Evolutionary conservation across 2,329 filamentous ascomycete species (phyloP).

Genomic region (Diaporthe citri): DNA sequence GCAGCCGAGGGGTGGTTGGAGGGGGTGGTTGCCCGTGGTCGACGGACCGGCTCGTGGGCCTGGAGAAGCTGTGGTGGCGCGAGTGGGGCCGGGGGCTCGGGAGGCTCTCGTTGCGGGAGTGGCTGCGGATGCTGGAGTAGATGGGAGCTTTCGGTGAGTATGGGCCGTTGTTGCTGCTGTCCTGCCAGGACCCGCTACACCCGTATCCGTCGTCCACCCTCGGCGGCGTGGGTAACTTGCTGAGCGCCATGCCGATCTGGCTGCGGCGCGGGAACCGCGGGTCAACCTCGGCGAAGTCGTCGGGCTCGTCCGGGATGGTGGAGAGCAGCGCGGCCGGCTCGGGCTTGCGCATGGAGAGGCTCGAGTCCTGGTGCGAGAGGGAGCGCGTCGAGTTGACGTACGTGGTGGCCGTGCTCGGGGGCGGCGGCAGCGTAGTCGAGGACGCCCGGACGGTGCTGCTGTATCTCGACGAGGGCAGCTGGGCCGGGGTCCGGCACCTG

Average conservation of each 20-base stretch:
- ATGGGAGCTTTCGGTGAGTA: neutral
- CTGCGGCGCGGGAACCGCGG: constrained; percentile 19
- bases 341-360: constrained; percentile 13
- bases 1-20: neutral
- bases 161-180: no score
- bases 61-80: constrained; percentile 23
- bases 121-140: neutral
- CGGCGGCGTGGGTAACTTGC: neutral
- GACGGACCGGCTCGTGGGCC: constrained; percentile 16
- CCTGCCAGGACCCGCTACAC: neutral
- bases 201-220: neutral
- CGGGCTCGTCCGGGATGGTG: constrained; percentile 31
- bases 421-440: neutral
- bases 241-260: constrained; percentile 33
- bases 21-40: neutral
- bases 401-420: constrained; percentile 16
- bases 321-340: neutral
- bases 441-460: constrained; percentile 11
- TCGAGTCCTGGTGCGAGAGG: constrained; percentile 10
- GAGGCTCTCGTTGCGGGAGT: neutral
- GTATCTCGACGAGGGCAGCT: constrained; percentile 8
- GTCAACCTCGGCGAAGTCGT: constrained; percentile 16
- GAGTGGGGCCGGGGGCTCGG: neutral
- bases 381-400: neutral
- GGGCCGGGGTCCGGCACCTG: neutral